These are phyloP conservation scores for Daedalea quercina DNA, from an alignment of 768 basidiomycete species.

Conservation along the genomic window DNA sequence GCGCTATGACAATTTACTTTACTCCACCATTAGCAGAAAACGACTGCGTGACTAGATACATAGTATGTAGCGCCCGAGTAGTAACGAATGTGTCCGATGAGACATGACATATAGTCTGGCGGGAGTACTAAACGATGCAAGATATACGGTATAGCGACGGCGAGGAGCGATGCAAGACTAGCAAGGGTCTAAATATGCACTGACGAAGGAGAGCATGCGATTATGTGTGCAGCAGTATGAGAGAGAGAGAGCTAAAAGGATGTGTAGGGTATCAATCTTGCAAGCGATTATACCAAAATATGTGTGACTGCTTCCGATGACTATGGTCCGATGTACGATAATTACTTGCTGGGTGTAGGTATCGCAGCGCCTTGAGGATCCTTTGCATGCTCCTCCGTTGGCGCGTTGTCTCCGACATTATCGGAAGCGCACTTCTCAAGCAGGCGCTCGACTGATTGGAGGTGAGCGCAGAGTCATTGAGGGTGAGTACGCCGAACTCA, in stretches of 20 bases:
- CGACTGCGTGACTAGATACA: neutral
- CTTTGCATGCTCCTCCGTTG: neutral
- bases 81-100: constrained; percentile 6
- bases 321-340: neutral
- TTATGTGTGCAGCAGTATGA: constrained; percentile 9
- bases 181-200: constrained; percentile 11
- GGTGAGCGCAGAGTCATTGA: neutral
- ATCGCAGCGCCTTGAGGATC: neutral
- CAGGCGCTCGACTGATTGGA: constrained; percentile 56
- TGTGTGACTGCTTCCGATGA: neutral
- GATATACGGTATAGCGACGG: constrained; percentile 2
- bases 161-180: neutral
- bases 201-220: constrained; percentile 10
- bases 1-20: neutral
- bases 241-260: neutral
- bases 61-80: constrained; percentile 9
- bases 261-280: constrained; percentile 4
- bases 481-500: constrained; percentile 31
- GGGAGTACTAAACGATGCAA: constrained; percentile 1
- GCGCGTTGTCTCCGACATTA: neutral
- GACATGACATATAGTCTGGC: neutral
- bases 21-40: neutral
- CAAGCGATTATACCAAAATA: constrained; percentile 3
- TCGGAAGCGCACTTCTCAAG: constrained; percentile 40
- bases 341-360: neutral